Evolutionary conservation across 768 basidiomycete genomes (phyloP).

Genomic region (Podaxis sp.): DNA sequence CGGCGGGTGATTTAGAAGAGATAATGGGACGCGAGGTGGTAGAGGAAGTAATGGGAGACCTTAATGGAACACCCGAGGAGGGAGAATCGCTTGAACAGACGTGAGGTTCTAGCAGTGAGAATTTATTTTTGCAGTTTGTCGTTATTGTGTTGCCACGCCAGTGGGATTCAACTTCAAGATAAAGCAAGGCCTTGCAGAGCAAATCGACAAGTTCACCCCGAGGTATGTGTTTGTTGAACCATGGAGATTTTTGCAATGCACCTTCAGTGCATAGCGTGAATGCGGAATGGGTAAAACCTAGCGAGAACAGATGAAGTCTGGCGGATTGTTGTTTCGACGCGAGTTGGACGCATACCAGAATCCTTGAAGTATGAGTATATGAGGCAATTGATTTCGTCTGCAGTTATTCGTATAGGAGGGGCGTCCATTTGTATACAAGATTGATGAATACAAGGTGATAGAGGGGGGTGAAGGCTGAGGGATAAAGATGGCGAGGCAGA

Average conservation of each 20-base stretch:
- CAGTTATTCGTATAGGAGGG: constrained; percentile 58
- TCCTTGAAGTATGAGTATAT: constrained; percentile 83
- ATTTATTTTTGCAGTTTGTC: constrained; percentile 61
- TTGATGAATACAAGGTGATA: neutral
- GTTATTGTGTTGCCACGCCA: constrained; percentile 64
- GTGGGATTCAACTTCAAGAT: constrained; percentile 79
- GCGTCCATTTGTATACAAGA: constrained; percentile 25
- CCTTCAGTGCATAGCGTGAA: constrained; percentile 77
- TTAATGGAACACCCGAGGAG: constrained; percentile 18
- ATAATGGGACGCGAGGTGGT: neutral
- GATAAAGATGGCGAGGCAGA: neutral
- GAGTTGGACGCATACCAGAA: constrained; percentile 46
- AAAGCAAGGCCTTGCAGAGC: constrained; percentile 74
- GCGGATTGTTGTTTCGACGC: neutral
- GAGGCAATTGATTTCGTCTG: constrained; percentile 83
- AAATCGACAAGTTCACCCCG: constrained; percentile 81
- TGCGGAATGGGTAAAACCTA: constrained; percentile 79
- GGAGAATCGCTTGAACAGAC: constrained; percentile 55
- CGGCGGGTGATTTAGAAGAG: neutral
- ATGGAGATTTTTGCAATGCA: constrained; percentile 63
- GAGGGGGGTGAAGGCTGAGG: neutral
- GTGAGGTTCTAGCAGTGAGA: constrained; percentile 74
- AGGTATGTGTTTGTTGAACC: constrained; percentile 68
- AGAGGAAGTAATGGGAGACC: constrained; percentile 12
- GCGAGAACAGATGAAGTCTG: constrained; percentile 6